Evolutionary conservation across 2,329 filamentous ascomycete species (phyloP).

Genomic region (Zasmidium angulare): DNA sequence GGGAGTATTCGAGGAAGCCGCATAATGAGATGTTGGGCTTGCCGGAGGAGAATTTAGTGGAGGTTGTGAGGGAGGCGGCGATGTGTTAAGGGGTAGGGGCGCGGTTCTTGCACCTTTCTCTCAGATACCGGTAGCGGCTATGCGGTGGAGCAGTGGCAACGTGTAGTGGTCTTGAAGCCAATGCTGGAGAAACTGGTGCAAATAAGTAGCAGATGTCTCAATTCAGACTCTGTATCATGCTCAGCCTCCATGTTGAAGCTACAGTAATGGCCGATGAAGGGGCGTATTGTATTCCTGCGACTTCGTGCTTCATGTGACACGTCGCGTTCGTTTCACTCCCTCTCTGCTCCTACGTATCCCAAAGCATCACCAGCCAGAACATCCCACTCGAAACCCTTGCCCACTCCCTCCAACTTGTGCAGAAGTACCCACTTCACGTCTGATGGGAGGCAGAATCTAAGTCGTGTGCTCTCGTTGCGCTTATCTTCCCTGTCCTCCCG

Average conservation of each 20-base stretch:
- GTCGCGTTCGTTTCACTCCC: no score
- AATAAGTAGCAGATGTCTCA: no score
- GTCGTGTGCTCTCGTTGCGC: background rate
- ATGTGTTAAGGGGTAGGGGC: background rate
- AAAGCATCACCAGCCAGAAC: background rate
- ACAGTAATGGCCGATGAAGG: no score
- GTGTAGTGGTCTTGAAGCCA: no score
- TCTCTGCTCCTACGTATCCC: background rate
- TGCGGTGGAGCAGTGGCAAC: no score
- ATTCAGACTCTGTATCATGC: no score
- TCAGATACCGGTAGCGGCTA: no score
- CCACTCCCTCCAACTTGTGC: background rate
- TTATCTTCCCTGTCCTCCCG: background rate
- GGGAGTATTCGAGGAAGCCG: constrained; percentile 29
- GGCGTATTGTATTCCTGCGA: no score
- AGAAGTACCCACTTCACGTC: background rate
- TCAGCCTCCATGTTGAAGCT: no score
- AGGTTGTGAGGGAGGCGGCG: constrained; percentile 31
- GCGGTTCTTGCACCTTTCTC: background rate
- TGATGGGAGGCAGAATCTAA: background rate
- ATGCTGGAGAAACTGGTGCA: no score
- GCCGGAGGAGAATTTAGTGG: constrained; percentile 38
- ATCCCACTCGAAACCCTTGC: background rate
- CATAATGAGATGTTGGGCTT: constrained; percentile 36
- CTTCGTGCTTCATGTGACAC: no score